Evolutionary conservation across 2,329 filamentous ascomycete species (phyloP), one percentile per base, ranked within the genome.

Genomic region (Chalaropsis ovoidea): DNA sequence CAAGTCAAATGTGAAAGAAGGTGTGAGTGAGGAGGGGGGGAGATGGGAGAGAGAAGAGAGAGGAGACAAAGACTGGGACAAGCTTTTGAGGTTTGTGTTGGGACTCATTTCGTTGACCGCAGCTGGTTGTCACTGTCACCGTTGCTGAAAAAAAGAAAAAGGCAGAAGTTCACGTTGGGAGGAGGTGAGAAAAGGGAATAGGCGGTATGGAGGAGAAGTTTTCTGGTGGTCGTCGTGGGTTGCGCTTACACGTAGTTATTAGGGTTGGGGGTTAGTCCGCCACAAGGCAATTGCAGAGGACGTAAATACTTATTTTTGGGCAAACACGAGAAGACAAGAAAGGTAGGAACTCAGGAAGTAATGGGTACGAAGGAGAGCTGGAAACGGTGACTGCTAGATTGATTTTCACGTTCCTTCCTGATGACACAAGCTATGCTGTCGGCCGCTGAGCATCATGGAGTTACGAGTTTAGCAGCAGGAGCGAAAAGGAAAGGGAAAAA

Each of bases 391-490:
- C 49, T 58, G 17, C 17, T n/a, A 31, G 10, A 10, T 35, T 31
- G 52, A 35, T 15, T 22, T 6, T 27, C 15, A 15, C 3, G 47
- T 52, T 52, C n/a, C 47, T 22, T 52, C 11, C 24, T 52, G 19
- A 15, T 58, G 54, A 58, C 54, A 56, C 7, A 17, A 56, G 27
- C 2, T 24, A 39, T 10, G 35, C 35, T 8, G 35, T 39, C 4
- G 6, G 22, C 47, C 3, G 19, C 47, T 11, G 10, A 11, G 27
- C 8, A 39, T 39, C 15, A 39, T 39, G 54, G 8, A 58, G 54
- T 58, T 58, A 19, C 24, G 27, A 35, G 31, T 17, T 31, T 35
- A 58, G 54, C 22, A 19, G 54, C 54, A 58, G 54, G 54, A 58
- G 31, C 24, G 17, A 31, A 39, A 8, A 58, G 8, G 24, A 19